Conservation (phyloP, 2,329 filamentous ascomycete genomes). For the Cordyceps militaris region DNA sequence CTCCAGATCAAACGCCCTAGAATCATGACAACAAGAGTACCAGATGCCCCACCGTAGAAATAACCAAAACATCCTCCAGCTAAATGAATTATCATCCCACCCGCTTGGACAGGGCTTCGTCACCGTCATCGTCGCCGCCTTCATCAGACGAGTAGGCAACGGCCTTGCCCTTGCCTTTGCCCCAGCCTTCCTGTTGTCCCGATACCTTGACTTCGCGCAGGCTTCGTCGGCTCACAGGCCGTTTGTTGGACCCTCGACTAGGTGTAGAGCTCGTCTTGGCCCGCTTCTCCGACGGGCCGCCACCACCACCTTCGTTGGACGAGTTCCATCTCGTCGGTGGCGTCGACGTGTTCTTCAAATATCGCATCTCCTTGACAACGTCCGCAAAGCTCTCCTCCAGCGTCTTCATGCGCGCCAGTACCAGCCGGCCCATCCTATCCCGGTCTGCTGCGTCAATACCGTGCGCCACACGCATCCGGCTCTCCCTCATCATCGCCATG, state of each 20-base stretch:
- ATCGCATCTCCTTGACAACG: slow-evolving; percentile 73
- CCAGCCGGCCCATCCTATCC: slow-evolving; percentile 70
- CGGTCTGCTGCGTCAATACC: slow-evolving; percentile 36
- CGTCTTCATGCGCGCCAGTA: slow-evolving; percentile 86
- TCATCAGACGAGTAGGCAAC: slow-evolving; percentile 31
- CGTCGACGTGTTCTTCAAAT: slow-evolving; percentile 44
- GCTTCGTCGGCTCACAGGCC: slow-evolving; percentile 33
- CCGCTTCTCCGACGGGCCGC: slow-evolving; percentile 26
- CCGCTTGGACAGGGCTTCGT: slow-evolving; percentile 24
- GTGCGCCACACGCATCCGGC: slow-evolving; percentile 41
- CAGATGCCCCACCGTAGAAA: not conserved
- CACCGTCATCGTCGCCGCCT: slow-evolving; percentile 25
- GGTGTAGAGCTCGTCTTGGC: slow-evolving; percentile 20
- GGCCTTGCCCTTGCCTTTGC: slow-evolving; percentile 41
- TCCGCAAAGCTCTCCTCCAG: slow-evolving; percentile 87
- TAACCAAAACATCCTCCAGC: not conserved
- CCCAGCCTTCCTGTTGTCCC: slow-evolving; percentile 26
- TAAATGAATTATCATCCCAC: slow-evolving; percentile 37
- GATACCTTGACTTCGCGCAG: slow-evolving; percentile 31
- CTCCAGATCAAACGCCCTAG: not conserved
- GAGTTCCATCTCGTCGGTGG: slow-evolving; percentile 45
- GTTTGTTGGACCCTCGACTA: slow-evolving; percentile 24
- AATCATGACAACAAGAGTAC: not conserved
- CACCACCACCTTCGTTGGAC: slow-evolving; percentile 30
- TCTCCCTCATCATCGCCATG: slow-evolving; percentile 56